phyloP scores from a whole-genome alignment of 108 stramenopile genomes.

The Cyclotella kingstonii region DNA sequence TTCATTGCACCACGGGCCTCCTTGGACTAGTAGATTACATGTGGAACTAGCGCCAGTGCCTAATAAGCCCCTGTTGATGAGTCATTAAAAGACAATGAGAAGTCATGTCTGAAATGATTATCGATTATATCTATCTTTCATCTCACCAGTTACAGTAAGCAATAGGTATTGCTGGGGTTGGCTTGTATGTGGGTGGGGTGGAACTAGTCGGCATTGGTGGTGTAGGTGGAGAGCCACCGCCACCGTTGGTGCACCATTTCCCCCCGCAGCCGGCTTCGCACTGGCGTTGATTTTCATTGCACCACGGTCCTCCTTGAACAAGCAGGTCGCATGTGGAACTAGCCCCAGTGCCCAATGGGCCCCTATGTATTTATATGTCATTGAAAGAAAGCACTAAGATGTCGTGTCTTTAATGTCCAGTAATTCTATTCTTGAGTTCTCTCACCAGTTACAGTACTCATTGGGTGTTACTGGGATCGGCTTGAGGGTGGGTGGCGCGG shows the following conservation, averaged over 20 bases:
- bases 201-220: no score
- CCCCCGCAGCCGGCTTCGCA: constrained; percentile 13
- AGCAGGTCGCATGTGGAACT: constrained; percentile 17
- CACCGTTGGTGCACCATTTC: constrained; percentile 2
- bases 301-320: constrained; percentile 26
- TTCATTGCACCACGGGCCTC: constrained; percentile 27
- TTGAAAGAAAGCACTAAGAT: no score
- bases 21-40: constrained; percentile 21
- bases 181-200: no score
- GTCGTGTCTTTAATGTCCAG: neutral
- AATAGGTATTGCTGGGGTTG: neutral
- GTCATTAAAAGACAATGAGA: no score
- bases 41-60: constrained; percentile 19
- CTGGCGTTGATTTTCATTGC: constrained; percentile 5
- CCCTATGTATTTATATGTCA: neutral
- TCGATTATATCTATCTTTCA: neutral
- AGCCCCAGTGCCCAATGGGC: constrained; percentile 11
- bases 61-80: neutral
- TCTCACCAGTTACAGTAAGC: constrained; percentile 11
- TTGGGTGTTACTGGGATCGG: no score
- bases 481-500: no score
- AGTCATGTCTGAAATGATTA: no score
- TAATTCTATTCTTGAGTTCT: no score
- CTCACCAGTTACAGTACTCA: constrained; percentile 13
- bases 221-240: no score